Conservation (phyloP, 2,329 filamentous ascomycete genomes). For the Thelonectria olida region DNA sequence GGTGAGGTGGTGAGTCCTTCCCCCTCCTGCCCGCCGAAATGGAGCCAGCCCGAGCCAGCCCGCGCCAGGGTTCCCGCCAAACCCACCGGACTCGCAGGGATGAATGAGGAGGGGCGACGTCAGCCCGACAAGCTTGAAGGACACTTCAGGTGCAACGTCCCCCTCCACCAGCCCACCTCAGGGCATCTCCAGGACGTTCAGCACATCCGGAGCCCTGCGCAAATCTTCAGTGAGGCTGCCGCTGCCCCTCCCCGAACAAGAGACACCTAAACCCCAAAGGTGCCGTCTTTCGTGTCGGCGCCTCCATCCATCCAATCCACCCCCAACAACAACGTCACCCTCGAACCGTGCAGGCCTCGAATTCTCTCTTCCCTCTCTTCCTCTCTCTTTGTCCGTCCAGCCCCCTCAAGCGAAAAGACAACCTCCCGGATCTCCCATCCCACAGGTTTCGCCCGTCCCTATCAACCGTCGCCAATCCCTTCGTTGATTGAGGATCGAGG, state of each 20-base stretch:
- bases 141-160: constrained; percentile 12
- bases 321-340: constrained; percentile 14
- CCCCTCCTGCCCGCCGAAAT: constrained; percentile 5
- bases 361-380: constrained; percentile 17
- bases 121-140: constrained; percentile 5
- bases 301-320: constrained; percentile 17
- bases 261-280: constrained; percentile 14
- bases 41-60: constrained; percentile 11
- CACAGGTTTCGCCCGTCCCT: constrained; percentile 12
- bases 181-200: constrained; percentile 13
- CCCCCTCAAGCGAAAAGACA: constrained; percentile 7
- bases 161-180: constrained; percentile 9
- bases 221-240: not conserved
- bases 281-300: constrained; percentile 9
- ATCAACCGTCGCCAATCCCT: constrained; percentile 14
- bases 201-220: constrained; percentile 1
- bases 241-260: not conserved
- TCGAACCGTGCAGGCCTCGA: constrained; percentile 14
- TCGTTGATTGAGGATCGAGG: constrained; percentile 24
- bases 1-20: too few relatives aligned
- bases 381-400: constrained; percentile 9
- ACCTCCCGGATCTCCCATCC: not conserved
- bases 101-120: constrained; percentile 13
- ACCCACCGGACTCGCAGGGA: constrained; percentile 4
- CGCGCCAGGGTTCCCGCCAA: constrained; percentile 7